Conservation (phyloP, 2,329 filamentous ascomycete species). For the Ophiocordyceps camponoti-saundersi region DNA sequence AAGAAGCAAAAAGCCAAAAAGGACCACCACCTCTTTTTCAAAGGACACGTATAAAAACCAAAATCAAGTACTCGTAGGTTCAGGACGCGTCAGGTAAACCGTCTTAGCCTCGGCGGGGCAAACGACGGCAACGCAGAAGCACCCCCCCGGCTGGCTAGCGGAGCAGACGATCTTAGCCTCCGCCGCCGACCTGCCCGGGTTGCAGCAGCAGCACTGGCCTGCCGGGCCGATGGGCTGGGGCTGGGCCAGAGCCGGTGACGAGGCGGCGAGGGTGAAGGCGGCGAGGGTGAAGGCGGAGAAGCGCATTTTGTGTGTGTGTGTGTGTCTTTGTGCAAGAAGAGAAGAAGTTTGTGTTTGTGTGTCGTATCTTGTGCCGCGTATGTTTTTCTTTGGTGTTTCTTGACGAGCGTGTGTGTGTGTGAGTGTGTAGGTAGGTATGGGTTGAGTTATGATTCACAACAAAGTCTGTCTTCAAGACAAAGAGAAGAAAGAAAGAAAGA, state of each 20-base stretch:
- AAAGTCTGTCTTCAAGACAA: too few relatives aligned
- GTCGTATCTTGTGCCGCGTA: too few relatives aligned
- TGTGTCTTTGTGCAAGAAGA: too few relatives aligned
- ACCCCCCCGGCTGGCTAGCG: slow-evolving; percentile 6
- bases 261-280: slow-evolving; percentile 1
- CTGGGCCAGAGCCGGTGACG: slow-evolving; percentile 1
- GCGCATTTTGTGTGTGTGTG: background rate
- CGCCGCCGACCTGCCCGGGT: slow-evolving; percentile 2
- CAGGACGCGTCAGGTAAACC: slow-evolving; percentile 1
- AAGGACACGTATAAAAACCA: too few relatives aligned
- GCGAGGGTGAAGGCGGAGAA: slow-evolving; percentile 8
- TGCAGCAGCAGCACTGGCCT: slow-evolving; percentile 17
- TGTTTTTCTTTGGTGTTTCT: too few relatives aligned
- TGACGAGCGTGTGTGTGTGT: too few relatives aligned
- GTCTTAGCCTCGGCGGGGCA: slow-evolving; percentile 9
- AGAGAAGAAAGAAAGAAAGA: too few relatives aligned
- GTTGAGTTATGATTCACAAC: too few relatives aligned
- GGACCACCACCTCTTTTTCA: background rate
- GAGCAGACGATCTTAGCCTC: slow-evolving; percentile 9
- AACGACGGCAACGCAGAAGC: slow-evolving; percentile 10
- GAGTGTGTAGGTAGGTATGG: too few relatives aligned
- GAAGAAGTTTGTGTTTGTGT: too few relatives aligned
- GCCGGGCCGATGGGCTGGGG: slow-evolving; percentile 1
- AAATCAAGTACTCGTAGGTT: background rate
- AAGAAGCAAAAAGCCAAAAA: background rate